These are phyloP conservation scores for Senna tora DNA, from an alignment of 306 rosid genomes.

Conservation along the genomic window DNA sequence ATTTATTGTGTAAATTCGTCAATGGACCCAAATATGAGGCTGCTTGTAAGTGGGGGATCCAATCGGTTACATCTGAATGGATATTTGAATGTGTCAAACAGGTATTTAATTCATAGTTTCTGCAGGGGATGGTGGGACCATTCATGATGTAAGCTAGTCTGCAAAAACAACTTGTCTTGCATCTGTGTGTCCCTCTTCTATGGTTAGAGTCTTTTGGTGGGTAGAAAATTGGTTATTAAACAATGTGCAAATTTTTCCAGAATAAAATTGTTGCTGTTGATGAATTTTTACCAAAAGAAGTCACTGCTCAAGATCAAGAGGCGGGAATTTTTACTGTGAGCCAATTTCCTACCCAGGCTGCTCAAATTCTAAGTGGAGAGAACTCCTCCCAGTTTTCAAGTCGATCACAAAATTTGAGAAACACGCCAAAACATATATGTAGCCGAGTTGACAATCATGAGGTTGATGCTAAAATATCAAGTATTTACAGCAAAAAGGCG, in stretches of 20 bases:
- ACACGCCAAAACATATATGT: constrained; percentile 36
- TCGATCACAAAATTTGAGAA: constrained; percentile 52
- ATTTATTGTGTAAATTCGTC: constrained; percentile 81
- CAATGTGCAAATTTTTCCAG: constrained; percentile 48
- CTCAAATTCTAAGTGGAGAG: constrained; percentile 52
- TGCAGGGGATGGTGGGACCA: constrained; percentile 20
- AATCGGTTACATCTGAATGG: constrained; percentile 74
- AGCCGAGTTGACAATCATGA: constrained; percentile 41
- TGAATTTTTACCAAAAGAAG: constrained; percentile 76
- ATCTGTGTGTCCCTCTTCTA: constrained; percentile 23
- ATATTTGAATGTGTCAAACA: constrained; percentile 89
- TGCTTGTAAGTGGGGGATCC: constrained; percentile 86
- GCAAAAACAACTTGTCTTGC: constrained; percentile 21
- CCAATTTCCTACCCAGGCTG: constrained; percentile 89
- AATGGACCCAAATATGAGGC: constrained; percentile 85
- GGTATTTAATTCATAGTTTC: constrained; percentile 57
- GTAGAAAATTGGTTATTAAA: constrained; percentile 4
- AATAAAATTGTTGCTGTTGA: constrained; percentile 66
- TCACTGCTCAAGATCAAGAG: constrained; percentile 77
- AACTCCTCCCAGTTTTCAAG: constrained; percentile 59
- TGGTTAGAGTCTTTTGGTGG: constrained; percentile 25
- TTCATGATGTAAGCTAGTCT: constrained; percentile 23
- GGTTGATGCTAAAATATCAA: constrained; percentile 46
- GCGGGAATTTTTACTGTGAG: constrained; percentile 71
- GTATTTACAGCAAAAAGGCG: constrained; percentile 64